A percentile compares a stretch with the other conserved stretches of the same genome.
These are phyloP conservation scores for Plasmopara viticola DNA, from an alignment of 352 stramenopile genomes.

Conservation along the genomic window DNA sequence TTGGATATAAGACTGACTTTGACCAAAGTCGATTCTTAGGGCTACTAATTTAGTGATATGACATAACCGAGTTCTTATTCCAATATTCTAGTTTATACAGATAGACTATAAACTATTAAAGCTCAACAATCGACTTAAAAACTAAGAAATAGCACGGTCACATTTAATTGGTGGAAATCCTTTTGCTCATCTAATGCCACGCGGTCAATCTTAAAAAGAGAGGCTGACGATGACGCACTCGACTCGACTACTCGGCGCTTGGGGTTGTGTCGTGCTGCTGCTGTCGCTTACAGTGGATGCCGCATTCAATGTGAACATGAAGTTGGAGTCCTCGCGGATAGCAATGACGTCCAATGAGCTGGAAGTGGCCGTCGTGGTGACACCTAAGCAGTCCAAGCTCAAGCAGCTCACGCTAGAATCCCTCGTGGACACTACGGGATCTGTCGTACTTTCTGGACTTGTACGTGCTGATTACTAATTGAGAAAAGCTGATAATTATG, in stretches of 20 bases:
- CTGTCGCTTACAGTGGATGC: slow-evolving; percentile 22
- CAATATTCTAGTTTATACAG: too few species aligned
- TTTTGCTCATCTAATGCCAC: slow-evolving; percentile 14
- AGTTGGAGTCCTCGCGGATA: slow-evolving; percentile 41
- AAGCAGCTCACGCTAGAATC: slow-evolving; percentile 57
- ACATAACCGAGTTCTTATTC: too few species aligned
- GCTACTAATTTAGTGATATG: too few species aligned
- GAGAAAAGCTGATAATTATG: background rate
- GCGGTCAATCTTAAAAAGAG: slow-evolving; percentile 23
- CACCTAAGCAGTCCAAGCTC: slow-evolving; percentile 47
- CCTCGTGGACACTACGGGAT: slow-evolving; percentile 59
- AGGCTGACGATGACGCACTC: slow-evolving; percentile 22
- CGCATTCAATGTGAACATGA: slow-evolving; percentile 33
- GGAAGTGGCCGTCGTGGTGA: slow-evolving; percentile 48
- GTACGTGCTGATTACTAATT: slow-evolving; percentile 21
- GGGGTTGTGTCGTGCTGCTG: slow-evolving; percentile 23
- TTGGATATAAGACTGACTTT: too few species aligned
- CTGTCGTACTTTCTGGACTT: slow-evolving; percentile 47
- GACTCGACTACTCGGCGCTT: slow-evolving; percentile 18
- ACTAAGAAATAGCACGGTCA: background rate
- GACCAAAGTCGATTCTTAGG: too few species aligned
- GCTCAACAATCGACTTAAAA: too few species aligned
- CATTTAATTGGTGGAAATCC: slow-evolving; percentile 3
- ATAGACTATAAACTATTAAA: too few species aligned
- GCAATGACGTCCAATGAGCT: slow-evolving; percentile 32